Evolutionary conservation across 139 green algal species (phyloP).

Genomic region (Haematococcus sp.): DNA sequence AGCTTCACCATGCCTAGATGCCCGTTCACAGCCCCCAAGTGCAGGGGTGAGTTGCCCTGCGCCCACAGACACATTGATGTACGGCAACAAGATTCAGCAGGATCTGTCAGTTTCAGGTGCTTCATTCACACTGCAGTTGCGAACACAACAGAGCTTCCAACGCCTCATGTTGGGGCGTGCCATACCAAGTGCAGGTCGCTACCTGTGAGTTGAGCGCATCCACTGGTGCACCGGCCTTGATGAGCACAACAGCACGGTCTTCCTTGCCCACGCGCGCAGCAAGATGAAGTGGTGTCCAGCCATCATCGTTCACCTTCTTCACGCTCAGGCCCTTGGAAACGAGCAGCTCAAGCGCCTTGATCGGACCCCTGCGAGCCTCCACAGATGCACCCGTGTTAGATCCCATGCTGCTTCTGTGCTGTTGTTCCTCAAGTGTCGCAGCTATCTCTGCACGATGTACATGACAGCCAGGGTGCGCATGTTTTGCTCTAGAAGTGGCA

Average conservation of each 20-base stretch:
- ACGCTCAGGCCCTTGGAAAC: slow-evolving; percentile 30
- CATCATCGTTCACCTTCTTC: slow-evolving; percentile 20
- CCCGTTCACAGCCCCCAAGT: slow-evolving; percentile 38
- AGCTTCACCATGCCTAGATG: slow-evolving; percentile 16
- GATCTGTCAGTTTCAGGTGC: too few species aligned
- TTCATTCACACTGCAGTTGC: too few species aligned
- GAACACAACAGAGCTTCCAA: not conserved
- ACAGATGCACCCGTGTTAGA: too few species aligned
- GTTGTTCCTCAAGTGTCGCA: too few species aligned
- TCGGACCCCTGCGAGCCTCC: slow-evolving; percentile 13
- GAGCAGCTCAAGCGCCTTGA: slow-evolving; percentile 29
- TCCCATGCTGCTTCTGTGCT: too few species aligned
- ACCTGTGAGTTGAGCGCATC: slow-evolving; percentile 33
- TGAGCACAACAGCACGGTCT: slow-evolving; percentile 38
- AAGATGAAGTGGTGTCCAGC: slow-evolving; percentile 67
- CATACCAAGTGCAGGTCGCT: not conserved
- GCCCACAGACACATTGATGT: not conserved
- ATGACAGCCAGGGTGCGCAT: too few species aligned
- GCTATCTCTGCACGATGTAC: too few species aligned
- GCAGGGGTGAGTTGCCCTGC: slow-evolving; percentile 33
- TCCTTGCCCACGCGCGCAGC: slow-evolving; percentile 38
- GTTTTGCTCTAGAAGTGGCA: too few species aligned
- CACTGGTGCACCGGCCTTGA: slow-evolving; percentile 40
- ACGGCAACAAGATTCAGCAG: too few species aligned
- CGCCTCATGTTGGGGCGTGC: not conserved